These are phyloP conservation scores for Citrus cavaleriei DNA, from an alignment of 345 rosid species.

Conservation along the genomic window DNA sequence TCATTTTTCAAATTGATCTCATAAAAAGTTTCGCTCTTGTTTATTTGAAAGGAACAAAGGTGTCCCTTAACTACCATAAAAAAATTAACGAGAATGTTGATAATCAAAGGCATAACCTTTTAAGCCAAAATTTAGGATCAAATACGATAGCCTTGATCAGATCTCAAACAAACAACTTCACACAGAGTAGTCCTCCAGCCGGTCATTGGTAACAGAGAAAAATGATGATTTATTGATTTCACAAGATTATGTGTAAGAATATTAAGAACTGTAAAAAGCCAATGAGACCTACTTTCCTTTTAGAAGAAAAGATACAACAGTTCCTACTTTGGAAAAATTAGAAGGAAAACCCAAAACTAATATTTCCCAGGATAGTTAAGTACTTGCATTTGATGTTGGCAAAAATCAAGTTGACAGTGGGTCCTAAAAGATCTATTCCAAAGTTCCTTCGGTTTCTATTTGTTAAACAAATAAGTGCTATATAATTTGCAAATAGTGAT, in stretches of 20 bases:
- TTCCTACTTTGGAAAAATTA: not conserved
- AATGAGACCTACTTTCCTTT: not conserved
- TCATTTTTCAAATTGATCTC: not conserved
- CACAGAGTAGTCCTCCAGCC: not conserved
- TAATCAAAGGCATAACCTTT: not conserved
- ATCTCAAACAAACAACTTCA: not conserved
- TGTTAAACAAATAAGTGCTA: not conserved
- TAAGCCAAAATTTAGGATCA: not conserved
- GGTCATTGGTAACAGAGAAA: not conserved
- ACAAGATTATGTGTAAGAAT: not conserved
- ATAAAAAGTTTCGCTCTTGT: not conserved
- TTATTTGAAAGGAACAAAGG: not conserved
- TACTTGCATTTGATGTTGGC: not conserved
- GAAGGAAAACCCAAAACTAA: not conserved
- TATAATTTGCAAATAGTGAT: not conserved
- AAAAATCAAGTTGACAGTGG: not conserved
- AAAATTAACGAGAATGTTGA: not conserved
- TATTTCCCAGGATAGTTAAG: no score
- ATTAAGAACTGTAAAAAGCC: not conserved
- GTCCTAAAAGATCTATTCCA: not conserved
- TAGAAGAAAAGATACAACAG: not conserved
- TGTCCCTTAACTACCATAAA: not conserved
- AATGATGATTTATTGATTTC: not conserved
- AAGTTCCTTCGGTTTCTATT: not conserved
- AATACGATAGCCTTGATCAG: not conserved